Percentiles rank a stretch among this genome's conserved stretches.
These are phyloP conservation scores for Gymnopilus dilepis DNA, from an alignment of 768 basidiomycete genomes.

Conservation along the genomic window DNA sequence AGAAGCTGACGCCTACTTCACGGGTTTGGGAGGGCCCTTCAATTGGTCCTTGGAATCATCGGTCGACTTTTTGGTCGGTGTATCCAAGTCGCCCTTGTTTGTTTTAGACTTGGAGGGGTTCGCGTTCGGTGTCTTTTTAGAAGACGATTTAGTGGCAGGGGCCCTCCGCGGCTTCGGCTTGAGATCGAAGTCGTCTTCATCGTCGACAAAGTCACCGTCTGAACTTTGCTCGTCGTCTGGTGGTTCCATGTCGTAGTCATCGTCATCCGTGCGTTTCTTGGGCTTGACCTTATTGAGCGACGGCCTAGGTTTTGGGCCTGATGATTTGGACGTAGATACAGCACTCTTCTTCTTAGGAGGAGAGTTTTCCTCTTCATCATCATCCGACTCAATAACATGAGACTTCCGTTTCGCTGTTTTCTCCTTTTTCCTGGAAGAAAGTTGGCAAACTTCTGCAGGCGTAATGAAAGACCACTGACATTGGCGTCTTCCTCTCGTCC, in stretches of 20 bases:
- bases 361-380: slow-evolving; percentile 44
- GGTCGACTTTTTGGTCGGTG: slow-evolving; percentile 19
- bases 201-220: slow-evolving; percentile 24
- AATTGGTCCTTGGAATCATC: slow-evolving; percentile 24
- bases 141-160: slow-evolving; percentile 22
- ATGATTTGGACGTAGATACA: slow-evolving; percentile 26
- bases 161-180: slow-evolving; percentile 35
- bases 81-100: slow-evolving; percentile 17
- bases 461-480: slow-evolving; percentile 11
- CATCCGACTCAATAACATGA: slow-evolving; percentile 34
- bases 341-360: slow-evolving; percentile 47
- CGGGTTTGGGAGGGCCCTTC: slow-evolving; percentile 29
- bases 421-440: slow-evolving; percentile 15
- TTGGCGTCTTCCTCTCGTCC: slow-evolving; percentile 11
- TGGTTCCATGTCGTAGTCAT: slow-evolving; percentile 31
- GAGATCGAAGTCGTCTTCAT: slow-evolving; percentile 27
- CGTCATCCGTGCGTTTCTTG: slow-evolving; percentile 32
- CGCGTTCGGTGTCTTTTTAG: slow-evolving; percentile 26
- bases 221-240: slow-evolving; percentile 23
- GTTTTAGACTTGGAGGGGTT: slow-evolving; percentile 26
- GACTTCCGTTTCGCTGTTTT: slow-evolving; percentile 25
- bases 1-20: slow-evolving; percentile 28
- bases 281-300: slow-evolving; percentile 28
- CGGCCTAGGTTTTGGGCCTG: slow-evolving; percentile 32
- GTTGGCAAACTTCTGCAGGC: not conserved